Evolutionary conservation across 2,329 filamentous ascomycete species (phyloP).

Genomic region (Plenodomus tracheiphilus): DNA sequence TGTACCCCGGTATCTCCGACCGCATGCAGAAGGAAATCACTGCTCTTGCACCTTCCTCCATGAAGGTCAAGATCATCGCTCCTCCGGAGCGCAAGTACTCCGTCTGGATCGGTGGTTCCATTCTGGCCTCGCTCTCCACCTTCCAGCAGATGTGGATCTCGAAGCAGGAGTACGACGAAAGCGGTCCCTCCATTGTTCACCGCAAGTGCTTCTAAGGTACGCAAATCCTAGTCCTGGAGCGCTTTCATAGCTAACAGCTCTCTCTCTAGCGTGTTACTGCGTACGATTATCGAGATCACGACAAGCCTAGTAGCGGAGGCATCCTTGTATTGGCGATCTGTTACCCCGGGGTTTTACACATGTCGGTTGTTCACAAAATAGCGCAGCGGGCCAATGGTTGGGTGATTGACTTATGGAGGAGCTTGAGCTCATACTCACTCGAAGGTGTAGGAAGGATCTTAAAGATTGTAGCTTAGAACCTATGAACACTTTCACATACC

Average conservation of each 20-base stretch:
- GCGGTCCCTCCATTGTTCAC: constrained; percentile 98
- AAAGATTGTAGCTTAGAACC: constrained; percentile 47
- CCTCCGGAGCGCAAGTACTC: constrained; percentile 99
- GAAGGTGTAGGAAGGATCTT: constrained; percentile 38
- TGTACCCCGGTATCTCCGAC: constrained; percentile 99
- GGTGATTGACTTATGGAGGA: constrained; percentile 43
- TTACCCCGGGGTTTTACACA: constrained; percentile 38
- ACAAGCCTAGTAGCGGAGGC: constrained; percentile 44
- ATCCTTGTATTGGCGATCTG: constrained; percentile 42
- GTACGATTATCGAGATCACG: constrained; percentile 41
- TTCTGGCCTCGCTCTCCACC: constrained; percentile 97
- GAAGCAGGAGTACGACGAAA: constrained; percentile 99
- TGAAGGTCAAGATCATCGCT: constrained; percentile 99
- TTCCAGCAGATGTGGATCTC: constrained; percentile 99
- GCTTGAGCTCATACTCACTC: constrained; percentile 39
- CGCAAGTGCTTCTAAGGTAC: constrained; percentile 99
- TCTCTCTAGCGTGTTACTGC: constrained; percentile 37
- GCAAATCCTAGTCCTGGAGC: constrained; percentile 14
- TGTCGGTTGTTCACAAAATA: constrained; percentile 46
- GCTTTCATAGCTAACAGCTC: constrained; percentile 25
- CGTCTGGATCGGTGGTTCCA: constrained; percentile 99
- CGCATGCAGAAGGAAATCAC: constrained; percentile 99
- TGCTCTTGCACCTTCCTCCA: constrained; percentile 96
- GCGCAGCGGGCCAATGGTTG: constrained; percentile 42
- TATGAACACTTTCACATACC: constrained; percentile 38